Evolutionary conservation across 225 moss, liverwort and hornwort genomes (phyloP), one percentile per base, ranked within the genome.

Genomic region (Rhytidiadelphus loreus): DNA sequence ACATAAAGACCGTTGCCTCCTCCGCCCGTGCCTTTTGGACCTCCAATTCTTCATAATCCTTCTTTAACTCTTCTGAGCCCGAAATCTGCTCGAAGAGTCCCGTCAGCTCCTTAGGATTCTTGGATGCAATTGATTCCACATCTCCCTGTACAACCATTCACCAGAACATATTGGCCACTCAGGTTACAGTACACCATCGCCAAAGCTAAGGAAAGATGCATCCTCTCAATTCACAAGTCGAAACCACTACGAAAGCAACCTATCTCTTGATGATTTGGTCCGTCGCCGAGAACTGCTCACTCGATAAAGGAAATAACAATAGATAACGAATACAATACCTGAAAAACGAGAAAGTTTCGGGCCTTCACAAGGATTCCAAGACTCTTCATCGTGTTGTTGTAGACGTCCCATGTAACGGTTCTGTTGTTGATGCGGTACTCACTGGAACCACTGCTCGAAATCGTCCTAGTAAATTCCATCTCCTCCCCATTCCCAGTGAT

Each of bases 51-150:
- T 99, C 99, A 80, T 97, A 99, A 58, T 96, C 94, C 91, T 94
- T 99, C 93, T 96, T 99, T 77, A 95, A 86, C 63, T 99, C 99
- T 86, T 99, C 99, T 78, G 99, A 99, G 76, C 99, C 99, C 68
- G 99, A 99, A 79, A 99, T 99, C 88, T 99, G 99, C 92, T 99
- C 99, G 87, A 99, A 99, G 77, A 99, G 96, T 44, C 91, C 97
- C 33, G 97, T 99, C 86, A 99, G 95, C 93, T 99, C 99, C 91
- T 96, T 99, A 15, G 99, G 99, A 88, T 92, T 99, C 90, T 99
- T 99, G 70, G 99, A 99, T n/a, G 99, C 99, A 69, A 99, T 99
- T 72, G 99, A 97, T 88, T 99, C 99, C 63, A 99, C 99, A 77
- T 99, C 99, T 87, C 98, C 98, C 99, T 99, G 93, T 39, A 66